phyloP scores from a whole-genome alignment of 2,329 filamentous ascomycete genomes.

The Volutella citrinella region DNA sequence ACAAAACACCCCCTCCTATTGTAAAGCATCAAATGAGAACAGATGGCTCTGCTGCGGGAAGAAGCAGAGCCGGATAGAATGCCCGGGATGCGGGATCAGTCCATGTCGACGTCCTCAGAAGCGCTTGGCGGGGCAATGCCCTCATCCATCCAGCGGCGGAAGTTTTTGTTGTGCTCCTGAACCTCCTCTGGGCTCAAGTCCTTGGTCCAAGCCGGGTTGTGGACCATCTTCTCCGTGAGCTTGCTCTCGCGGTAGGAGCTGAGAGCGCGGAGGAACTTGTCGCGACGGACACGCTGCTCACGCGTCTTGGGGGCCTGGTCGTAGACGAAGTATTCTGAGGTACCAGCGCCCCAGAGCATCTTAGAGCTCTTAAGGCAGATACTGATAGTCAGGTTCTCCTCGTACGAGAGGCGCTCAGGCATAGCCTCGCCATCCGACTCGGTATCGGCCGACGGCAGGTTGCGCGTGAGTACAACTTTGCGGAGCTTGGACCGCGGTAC shows the following conservation, averaged over 20 bases:
- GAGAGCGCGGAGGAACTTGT: conserved; percentile 50
- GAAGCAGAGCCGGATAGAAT: too few species aligned
- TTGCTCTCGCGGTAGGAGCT: conserved; percentile 65
- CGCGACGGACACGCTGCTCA: conserved; percentile 55
- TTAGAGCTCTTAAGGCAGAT: conserved; percentile 78
- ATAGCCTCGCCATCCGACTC: conserved; percentile 62
- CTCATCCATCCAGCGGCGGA: conserved; percentile 51
- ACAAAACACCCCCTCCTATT: too few species aligned
- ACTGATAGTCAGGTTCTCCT: conserved; percentile 67
- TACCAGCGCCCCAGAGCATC: conserved; percentile 71
- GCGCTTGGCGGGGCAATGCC: conserved; percentile 38
- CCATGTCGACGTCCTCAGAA: conserved; percentile 31
- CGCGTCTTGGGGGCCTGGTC: conserved; percentile 66
- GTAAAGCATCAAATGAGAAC: too few species aligned
- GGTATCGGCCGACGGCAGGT: conserved; percentile 60
- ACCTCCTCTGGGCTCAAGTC: conserved; percentile 75
- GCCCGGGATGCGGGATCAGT: too few species aligned
- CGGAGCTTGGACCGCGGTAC: conserved; percentile 63
- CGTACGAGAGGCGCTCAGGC: conserved; percentile 58
- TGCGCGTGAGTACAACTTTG: conserved; percentile 69
- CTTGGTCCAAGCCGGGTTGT: conserved; percentile 77
- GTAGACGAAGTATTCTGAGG: conserved; percentile 69
- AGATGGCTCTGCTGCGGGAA: too few species aligned
- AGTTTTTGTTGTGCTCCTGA: conserved; percentile 69
- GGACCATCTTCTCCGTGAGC: conserved; percentile 76